phyloP scores from a whole-genome alignment of 2,329 filamentous ascomycete species.

The Cladophialophora psammophila region DNA sequence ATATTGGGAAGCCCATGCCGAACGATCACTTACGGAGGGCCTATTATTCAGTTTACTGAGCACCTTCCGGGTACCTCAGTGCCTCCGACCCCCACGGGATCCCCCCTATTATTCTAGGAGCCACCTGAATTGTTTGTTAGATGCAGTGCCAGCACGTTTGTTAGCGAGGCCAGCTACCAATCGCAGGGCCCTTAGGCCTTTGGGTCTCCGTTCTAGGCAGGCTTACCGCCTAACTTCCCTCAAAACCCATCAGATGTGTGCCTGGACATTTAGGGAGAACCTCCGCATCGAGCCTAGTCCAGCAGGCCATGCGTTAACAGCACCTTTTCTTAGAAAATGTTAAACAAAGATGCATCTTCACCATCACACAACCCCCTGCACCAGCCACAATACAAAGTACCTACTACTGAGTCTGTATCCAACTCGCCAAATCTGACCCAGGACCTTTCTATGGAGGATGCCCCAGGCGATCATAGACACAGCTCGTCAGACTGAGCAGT shows the following conservation, averaged over 20 bases:
- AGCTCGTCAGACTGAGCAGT: conserved; percentile 1
- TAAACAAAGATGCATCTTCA: not conserved
- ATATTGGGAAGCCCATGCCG: not conserved
- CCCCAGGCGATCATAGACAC: no score
- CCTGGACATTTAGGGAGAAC: not conserved
- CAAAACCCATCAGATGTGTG: not conserved
- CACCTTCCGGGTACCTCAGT: not conserved
- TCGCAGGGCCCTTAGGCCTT: not conserved
- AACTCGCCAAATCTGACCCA: no score
- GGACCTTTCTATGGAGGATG: no score
- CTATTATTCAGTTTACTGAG: conserved; percentile 4
- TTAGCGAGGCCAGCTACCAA: not conserved
- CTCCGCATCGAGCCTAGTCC: conserved; percentile 7
- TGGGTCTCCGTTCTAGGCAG: not conserved
- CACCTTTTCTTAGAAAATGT: conserved; percentile 20
- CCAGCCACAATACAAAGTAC: not conserved
- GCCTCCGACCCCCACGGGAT: not conserved
- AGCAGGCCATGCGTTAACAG: not conserved
- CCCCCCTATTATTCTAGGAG: not conserved
- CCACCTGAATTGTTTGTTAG: not conserved
- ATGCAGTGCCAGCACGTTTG: not conserved
- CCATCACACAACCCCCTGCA: conserved; percentile 3
- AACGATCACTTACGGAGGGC: not conserved
- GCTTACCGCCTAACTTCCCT: not conserved
- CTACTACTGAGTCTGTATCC: no score